These are phyloP conservation scores for Teratosphaeria gauchensis DNA, from an alignment of 2,329 filamentous ascomycete genomes.

Conservation along the genomic window DNA sequence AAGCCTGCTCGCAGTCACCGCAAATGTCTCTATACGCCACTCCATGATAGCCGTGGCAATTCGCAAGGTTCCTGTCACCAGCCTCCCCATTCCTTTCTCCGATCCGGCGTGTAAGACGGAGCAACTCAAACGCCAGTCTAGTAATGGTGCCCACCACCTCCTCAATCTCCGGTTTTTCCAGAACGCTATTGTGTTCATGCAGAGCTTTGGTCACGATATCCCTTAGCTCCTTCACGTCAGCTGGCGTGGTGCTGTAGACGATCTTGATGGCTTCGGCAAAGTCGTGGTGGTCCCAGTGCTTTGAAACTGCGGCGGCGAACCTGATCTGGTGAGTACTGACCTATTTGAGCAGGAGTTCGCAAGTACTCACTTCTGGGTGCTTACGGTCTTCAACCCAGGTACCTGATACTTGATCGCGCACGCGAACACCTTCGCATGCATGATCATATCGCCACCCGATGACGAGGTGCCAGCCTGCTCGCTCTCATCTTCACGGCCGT, in stretches of 20 bases:
- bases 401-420: not conserved
- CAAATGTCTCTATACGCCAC: too few species aligned
- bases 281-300: conserved; percentile 24
- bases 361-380: not conserved
- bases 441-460: not conserved
- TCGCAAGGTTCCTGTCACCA: too few species aligned
- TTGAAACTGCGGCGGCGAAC: conserved; percentile 26
- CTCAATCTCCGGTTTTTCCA: not conserved
- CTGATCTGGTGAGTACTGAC: conserved; percentile 12
- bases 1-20: too few species aligned
- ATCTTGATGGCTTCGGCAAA: conserved; percentile 31
- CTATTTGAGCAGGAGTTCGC: not conserved
- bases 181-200: not conserved
- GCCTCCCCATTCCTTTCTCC: too few species aligned
- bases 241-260: conserved; percentile 32
- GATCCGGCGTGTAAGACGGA: not conserved
- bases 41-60: too few species aligned
- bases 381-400: not conserved
- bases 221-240: conserved; percentile 32
- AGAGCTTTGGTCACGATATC: conserved; percentile 6
- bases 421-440: conserved; percentile 1
- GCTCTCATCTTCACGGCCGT: not conserved
- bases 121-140: not conserved
- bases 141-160: not conserved
- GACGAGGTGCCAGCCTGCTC: not conserved